These are phyloP conservation scores for Hygrophila difformis DNA, from an alignment of 257 asterid species.

Conservation along the genomic window DNA sequence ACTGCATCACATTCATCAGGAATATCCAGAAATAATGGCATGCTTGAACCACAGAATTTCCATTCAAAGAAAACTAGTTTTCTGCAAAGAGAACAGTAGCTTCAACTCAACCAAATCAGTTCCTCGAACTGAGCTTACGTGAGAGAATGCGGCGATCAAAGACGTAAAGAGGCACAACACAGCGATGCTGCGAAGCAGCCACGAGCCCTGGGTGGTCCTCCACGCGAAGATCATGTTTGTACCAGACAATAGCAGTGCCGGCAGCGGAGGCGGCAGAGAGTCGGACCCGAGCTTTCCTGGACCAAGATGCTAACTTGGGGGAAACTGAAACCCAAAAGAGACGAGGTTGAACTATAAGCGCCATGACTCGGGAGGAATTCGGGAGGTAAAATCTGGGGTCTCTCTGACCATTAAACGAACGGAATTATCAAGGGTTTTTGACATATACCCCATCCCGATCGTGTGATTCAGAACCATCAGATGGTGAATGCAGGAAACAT, in stretches of 20 bases:
- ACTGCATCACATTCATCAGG: too few species aligned
- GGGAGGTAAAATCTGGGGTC: conserved; percentile 7
- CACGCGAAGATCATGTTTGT: conserved; percentile 86
- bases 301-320: conserved; percentile 15
- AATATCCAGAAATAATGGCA: too few species aligned
- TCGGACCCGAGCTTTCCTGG: conserved; percentile 14
- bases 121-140: conserved; percentile 23
- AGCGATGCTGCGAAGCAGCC: conserved; percentile 50
- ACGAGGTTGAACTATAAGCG: conserved; percentile 33
- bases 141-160: conserved; percentile 82
- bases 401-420: conserved; percentile 24
- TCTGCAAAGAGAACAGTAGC: too few species aligned
- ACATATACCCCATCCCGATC: not conserved
- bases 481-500: conserved; percentile 12
- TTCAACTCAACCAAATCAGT: too few species aligned
- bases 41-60: too few species aligned
- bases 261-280: conserved; percentile 26
- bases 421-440: conserved; percentile 6
- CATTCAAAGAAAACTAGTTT: too few species aligned
- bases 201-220: conserved; percentile 78
- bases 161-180: conserved; percentile 67
- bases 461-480: conserved; percentile 9
- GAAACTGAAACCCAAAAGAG: conserved; percentile 22
- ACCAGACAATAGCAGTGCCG: conserved; percentile 67
- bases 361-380: conserved; percentile 35